phyloP scores from a whole-genome alignment of 352 stramenopile genomes.

The Halophytophthora batemanensis region DNA sequence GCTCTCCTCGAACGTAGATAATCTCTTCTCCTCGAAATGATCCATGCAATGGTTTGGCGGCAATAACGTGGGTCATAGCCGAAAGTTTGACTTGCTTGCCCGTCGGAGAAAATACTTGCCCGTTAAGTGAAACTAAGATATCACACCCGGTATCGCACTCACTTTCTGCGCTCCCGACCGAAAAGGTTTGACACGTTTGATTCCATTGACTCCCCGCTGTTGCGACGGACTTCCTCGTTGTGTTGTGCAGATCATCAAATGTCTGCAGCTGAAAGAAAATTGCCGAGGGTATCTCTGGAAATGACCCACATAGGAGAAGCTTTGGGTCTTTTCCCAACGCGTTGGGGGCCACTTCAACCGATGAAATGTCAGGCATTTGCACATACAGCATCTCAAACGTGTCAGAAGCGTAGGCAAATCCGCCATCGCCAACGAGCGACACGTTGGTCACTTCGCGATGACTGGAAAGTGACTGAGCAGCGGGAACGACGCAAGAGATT shows the following conservation, averaged over 20 bases:
- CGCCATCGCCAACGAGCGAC: slow-evolving; percentile 17
- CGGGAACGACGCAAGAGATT: slow-evolving; percentile 26
- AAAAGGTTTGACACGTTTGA: slow-evolving; percentile 19
- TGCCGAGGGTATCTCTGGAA: slow-evolving; percentile 4
- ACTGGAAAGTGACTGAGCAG: slow-evolving; percentile 2
- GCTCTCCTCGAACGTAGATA: slow-evolving; percentile 19
- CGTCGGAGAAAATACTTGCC: slow-evolving; percentile 27
- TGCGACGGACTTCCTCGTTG: not conserved
- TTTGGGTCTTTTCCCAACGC: slow-evolving; percentile 3
- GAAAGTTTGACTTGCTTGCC: slow-evolving; percentile 21
- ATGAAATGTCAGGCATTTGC: slow-evolving; percentile 17
- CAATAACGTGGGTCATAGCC: slow-evolving; percentile 9
- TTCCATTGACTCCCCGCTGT: slow-evolving; percentile 11
- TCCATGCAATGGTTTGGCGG: slow-evolving; percentile 16
- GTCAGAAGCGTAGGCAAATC: slow-evolving; percentile 15
- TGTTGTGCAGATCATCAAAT: slow-evolving; percentile 2
- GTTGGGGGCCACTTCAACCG: slow-evolving; percentile 16
- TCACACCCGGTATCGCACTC: slow-evolving; percentile 24
- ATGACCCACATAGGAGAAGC: slow-evolving; percentile 16
- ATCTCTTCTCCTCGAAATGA: slow-evolving; percentile 29
- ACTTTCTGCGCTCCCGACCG: not conserved
- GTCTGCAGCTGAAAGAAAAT: slow-evolving; percentile 19
- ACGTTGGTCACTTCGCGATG: slow-evolving; percentile 19
- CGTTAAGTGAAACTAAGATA: slow-evolving; percentile 41
- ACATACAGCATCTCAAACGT: slow-evolving; percentile 34